Conservation (phyloP, 352 stramenopile species). For the Phytophthora europaea region DNA sequence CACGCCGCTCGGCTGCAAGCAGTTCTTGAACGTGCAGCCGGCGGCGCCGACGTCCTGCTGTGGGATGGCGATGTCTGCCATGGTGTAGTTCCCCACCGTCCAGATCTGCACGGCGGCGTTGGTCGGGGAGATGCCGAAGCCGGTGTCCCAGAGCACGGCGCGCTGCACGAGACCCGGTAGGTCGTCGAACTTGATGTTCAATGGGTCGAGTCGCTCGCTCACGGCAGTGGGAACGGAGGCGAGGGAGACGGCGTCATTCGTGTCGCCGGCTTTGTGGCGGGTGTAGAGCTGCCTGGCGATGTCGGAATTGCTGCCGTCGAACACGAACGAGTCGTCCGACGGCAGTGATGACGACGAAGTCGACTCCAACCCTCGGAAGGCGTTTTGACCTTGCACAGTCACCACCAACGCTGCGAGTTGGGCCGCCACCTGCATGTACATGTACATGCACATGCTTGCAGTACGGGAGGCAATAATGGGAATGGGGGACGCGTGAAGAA, state of each 20-base stretch:
- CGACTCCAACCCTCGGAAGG: neutral
- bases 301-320: slow-evolving; percentile 46
- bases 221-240: slow-evolving; percentile 19
- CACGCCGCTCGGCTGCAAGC: slow-evolving; percentile 30
- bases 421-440: neutral
- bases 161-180: slow-evolving; percentile 42
- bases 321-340: slow-evolving; percentile 23
- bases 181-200: slow-evolving; percentile 27
- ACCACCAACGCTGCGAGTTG: neutral
- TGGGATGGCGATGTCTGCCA: slow-evolving; percentile 39
- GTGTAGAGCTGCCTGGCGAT: slow-evolving; percentile 44
- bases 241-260: slow-evolving; percentile 8
- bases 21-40: slow-evolving; percentile 37
- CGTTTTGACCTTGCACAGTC: neutral
- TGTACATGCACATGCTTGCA: neutral
- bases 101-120: slow-evolving; percentile 34
- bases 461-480: neutral
- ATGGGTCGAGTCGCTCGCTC: slow-evolving; percentile 9
- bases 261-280: slow-evolving; percentile 25
- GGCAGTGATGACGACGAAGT: slow-evolving; percentile 4
- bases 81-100: slow-evolving; percentile 26
- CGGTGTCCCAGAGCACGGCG: slow-evolving; percentile 50
- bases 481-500: slow-evolving; percentile 4
- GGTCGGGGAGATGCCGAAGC: slow-evolving; percentile 30
- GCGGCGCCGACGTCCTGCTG: slow-evolving; percentile 12